Percentiles rank a stretch among this genome's conserved stretches.
These are phyloP conservation scores for Penicillium steckii DNA, from an alignment of 495 filamentous ascomycete genomes.

Conservation along the genomic window DNA sequence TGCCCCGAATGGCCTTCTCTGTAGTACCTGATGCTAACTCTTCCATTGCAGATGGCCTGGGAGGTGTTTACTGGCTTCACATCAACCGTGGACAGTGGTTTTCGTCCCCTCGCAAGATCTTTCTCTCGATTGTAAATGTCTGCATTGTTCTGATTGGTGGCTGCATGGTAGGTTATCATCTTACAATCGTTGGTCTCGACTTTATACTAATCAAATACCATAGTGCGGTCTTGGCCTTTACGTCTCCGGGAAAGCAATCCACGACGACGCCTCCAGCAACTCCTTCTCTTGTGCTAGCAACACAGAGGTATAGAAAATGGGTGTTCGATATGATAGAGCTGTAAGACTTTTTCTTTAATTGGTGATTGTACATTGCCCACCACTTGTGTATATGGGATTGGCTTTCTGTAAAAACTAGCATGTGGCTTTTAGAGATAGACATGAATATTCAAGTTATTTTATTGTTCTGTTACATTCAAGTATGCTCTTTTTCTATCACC, in stretches of 20 bases:
- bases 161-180: constrained; percentile 26
- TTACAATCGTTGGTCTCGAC: neutral
- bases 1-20: neutral
- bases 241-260: constrained; percentile 36
- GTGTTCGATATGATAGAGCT: neutral
- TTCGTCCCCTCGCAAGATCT: constrained; percentile 33
- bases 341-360: neutral
- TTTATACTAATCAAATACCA: neutral
- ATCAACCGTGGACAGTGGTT: constrained; percentile 40
- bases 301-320: constrained; percentile 4
- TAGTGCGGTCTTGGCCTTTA: constrained; percentile 40
- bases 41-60: constrained; percentile 25
- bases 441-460: neutral
- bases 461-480: no score
- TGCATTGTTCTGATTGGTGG: constrained; percentile 32
- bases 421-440: neutral
- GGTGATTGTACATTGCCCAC: constrained; percentile 3
- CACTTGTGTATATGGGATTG: constrained; percentile 7
- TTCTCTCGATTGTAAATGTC: constrained; percentile 35
- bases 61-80: constrained; percentile 45
- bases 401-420: neutral
- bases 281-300: constrained; percentile 39
- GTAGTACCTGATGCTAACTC: neutral
- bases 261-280: constrained; percentile 25
- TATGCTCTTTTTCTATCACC: no score